These are phyloP conservation scores for Fraxinus pennsylvanica DNA, from an alignment of 257 asterid genomes.

Conservation along the genomic window DNA sequence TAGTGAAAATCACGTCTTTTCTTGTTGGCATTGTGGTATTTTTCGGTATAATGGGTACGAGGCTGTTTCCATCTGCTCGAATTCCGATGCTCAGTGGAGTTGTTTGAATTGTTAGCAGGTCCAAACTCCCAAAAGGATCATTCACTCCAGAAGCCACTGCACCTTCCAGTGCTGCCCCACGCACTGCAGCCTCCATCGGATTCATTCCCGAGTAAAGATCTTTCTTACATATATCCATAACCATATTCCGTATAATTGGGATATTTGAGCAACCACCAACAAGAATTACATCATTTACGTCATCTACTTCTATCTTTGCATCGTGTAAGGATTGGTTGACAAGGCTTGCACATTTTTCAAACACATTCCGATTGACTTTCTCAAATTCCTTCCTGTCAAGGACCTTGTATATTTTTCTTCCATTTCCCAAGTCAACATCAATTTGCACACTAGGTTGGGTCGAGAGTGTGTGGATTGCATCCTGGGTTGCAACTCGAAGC, in stretches of 20 bases:
- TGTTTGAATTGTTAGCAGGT: conserved; percentile 45
- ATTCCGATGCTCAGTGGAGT: conserved; percentile 72
- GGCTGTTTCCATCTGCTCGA: conserved; percentile 54
- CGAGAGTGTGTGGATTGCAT: conserved; percentile 71
- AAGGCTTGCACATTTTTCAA: conserved; percentile 58
- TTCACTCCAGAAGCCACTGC: conserved; percentile 76
- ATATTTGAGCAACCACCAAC: conserved; percentile 84
- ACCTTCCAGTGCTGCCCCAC: conserved; percentile 86
- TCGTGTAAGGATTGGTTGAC: conserved; percentile 50
- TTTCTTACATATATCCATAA: conserved; percentile 39
- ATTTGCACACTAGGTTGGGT: conserved; percentile 39
- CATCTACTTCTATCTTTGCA: conserved; percentile 57
- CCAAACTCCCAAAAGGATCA: conserved; percentile 76
- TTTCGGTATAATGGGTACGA: conserved; percentile 57
- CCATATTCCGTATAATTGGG: conserved; percentile 48
- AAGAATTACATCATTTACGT: conserved; percentile 62
- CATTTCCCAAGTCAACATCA: conserved; percentile 60
- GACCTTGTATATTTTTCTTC: conserved; percentile 50
- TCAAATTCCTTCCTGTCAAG: conserved; percentile 53
- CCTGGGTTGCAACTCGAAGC: conserved; percentile 76
- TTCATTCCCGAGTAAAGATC: conserved; percentile 52
- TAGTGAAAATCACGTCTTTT: conserved; percentile 61
- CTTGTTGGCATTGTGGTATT: conserved; percentile 67
- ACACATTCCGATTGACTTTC: conserved; percentile 55
- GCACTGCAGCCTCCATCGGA: conserved; percentile 33